phyloP scores from a whole-genome alignment of 768 basidiomycete genomes.

The Tubosaeta brunneosetosa region DNA sequence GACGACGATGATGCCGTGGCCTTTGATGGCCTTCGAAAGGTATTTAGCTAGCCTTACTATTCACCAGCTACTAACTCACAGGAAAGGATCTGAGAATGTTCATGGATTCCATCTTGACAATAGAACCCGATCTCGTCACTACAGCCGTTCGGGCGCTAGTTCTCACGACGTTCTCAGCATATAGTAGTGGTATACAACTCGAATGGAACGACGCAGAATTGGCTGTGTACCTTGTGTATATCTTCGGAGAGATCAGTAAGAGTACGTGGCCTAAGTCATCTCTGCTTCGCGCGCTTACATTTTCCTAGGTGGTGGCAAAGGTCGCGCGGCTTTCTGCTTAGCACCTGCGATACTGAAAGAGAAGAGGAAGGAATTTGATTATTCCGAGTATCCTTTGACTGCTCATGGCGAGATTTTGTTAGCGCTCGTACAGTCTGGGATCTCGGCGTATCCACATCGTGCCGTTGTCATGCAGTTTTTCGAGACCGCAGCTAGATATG shows the following conservation, averaged over 20 bases:
- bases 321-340: conserved; percentile 82
- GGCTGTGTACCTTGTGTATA: conserved; percentile 87
- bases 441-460: conserved; percentile 78
- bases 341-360: conserved; percentile 67
- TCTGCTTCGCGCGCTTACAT: conserved; percentile 1
- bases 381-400: conserved; percentile 79
- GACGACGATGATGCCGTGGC: conserved; percentile 85
- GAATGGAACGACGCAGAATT: conserved; percentile 94
- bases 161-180: conserved; percentile 67
- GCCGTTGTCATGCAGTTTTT: conserved; percentile 88
- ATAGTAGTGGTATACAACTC: conserved; percentile 52
- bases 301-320: conserved; percentile 64
- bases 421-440: conserved; percentile 76
- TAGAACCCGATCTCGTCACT: conserved; percentile 84
- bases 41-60: conserved; percentile 26
- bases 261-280: conserved; percentile 42
- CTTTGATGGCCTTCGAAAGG: conserved; percentile 85
- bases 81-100: conserved; percentile 79
- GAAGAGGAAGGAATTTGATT: conserved; percentile 61
- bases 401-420: conserved; percentile 87
- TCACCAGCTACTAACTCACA: conserved; percentile 11
- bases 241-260: conserved; percentile 91
- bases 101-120: conserved; percentile 79
- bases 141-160: conserved; percentile 70
- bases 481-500: conserved; percentile 87